Percentiles rank a stretch among this genome's conserved stretches.
Evolutionary conservation across 2,329 filamentous ascomycete species (phyloP).

Genomic region (Alternaria metachromatica): DNA sequence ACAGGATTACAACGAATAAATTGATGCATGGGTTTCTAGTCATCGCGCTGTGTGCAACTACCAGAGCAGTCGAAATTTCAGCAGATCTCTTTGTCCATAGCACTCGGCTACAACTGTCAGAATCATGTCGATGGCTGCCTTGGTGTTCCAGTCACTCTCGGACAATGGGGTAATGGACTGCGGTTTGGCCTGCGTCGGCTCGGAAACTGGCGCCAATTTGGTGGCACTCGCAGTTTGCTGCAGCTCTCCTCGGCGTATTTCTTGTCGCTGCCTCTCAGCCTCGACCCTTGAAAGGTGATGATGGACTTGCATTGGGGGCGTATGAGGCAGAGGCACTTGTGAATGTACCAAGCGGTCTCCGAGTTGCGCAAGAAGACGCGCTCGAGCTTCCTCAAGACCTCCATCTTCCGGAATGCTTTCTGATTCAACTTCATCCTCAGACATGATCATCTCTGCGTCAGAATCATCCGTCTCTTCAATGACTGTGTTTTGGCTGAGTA

Average conservation of each 20-base stretch:
- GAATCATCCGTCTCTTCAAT: slow-evolving; percentile 11
- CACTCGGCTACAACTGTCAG: slow-evolving; percentile 85
- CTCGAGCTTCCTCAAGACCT: slow-evolving; percentile 59
- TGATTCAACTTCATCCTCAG: slow-evolving; percentile 24
- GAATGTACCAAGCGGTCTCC: slow-evolving; percentile 40
- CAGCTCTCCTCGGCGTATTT: slow-evolving; percentile 16
- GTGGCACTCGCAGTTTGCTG: neutral
- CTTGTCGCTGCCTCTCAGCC: slow-evolving; percentile 30
- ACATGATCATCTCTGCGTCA: slow-evolving; percentile 29
- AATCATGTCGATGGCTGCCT: slow-evolving; percentile 89
- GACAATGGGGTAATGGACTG: neutral
- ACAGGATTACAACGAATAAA: slow-evolving; percentile 1
- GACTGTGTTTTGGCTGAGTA: neutral
- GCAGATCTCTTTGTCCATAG: slow-evolving; percentile 86
- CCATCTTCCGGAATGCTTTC: slow-evolving; percentile 19
- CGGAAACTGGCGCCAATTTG: neutral
- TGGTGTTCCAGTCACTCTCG: slow-evolving; percentile 56
- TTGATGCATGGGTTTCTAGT: slow-evolving; percentile 3
- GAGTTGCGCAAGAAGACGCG: slow-evolving; percentile 53
- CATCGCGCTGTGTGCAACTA: slow-evolving; percentile 2
- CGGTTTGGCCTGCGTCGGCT: neutral
- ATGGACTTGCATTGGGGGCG: neutral
- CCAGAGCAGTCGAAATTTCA: slow-evolving; percentile 69
- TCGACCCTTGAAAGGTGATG: slow-evolving; percentile 22
- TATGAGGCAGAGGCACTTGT: slow-evolving; percentile 11